Evolutionary conservation across 164 flowering plant genomes (phyloP), one percentile per base, ranked within the genome.

Genomic region (Tinospora cordifolia): DNA sequence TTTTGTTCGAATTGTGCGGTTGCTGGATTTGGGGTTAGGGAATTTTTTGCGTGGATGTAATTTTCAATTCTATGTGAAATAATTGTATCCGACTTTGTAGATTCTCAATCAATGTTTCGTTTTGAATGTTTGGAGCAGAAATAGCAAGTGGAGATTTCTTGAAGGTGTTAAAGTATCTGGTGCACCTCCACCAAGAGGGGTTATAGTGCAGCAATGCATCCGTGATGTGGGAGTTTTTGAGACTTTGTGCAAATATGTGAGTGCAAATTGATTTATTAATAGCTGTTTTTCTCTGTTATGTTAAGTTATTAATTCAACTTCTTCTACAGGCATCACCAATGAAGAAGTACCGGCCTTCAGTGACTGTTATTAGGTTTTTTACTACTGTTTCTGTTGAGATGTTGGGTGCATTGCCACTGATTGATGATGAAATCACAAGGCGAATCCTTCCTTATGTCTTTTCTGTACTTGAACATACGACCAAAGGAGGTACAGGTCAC

Each of bases 121-220:
- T 70, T 3, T 62, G 10, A 44, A 0, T 22, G 39, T 51, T 36
- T 75, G 51, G n/a, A 79, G 75, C 79, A 93, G 96, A 63, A 88
- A 89, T 81, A 81, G 75, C 51, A 88, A 76, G 66, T 94, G 98
- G 98, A 83, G 78, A 38, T 94, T 94, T 80, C 87, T 94, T 26
- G 89, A 87, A n/a, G 98, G 87, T 63, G 92, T 90, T 66, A 89
- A 88, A 77, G 65, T 30, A 0, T 89, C 96, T 0, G 98, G 98
- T 79, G 98, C 98, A 15, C 87, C 97, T 25, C 93, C 85, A 11
- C 97, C 97, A n/a, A 86, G 97, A 76, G 76, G 77, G 67, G 86
- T 92, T 68, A 81, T 94, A 38, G 98, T 90, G 67, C 95, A 92
- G 70, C 98, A 94, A 62, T 90, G 98, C 72, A 72, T 84, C 17